Conservation (phyloP, 345 rosid species). For the Corymbia maculata region DNA sequence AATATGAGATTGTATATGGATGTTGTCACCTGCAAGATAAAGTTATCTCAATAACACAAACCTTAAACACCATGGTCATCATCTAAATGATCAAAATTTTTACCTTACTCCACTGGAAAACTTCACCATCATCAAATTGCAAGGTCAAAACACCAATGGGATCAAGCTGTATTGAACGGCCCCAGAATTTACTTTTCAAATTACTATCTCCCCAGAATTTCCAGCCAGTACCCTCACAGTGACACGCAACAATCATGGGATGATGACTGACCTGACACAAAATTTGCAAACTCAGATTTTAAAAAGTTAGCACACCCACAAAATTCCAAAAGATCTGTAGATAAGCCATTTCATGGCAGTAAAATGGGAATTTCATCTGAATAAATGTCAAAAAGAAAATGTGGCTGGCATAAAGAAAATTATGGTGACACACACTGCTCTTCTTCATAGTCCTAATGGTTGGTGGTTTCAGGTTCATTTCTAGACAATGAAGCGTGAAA, state of each 20-base stretch:
- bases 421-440: not conserved
- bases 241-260: conserved; percentile 98
- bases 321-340: not conserved
- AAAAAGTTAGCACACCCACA: not conserved
- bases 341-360: not conserved
- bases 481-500: not conserved
- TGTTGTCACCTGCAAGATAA: conserved; percentile 66
- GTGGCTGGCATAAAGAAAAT: not conserved
- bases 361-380: not conserved
- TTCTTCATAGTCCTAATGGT: not conserved
- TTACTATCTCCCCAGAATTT: conserved; percentile 99
- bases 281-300: not conserved
- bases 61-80: not conserved
- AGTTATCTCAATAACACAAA: not conserved
- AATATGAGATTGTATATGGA: conserved; percentile 97
- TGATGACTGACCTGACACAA: conserved; percentile 91
- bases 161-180: conserved; percentile 97
- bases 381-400: not conserved
- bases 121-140: conserved; percentile 93
- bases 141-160: conserved; percentile 90
- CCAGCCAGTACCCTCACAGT: conserved; percentile 98
- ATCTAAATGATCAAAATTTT: not conserved
- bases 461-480: not conserved
- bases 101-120: conserved; percentile 95
- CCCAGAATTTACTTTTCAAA: conserved; percentile 98